Evolutionary conservation across 2,329 filamentous ascomycete genomes (phyloP), one percentile per base, ranked within the genome.

Genomic region (Macrophomina pseudophaseolina): DNA sequence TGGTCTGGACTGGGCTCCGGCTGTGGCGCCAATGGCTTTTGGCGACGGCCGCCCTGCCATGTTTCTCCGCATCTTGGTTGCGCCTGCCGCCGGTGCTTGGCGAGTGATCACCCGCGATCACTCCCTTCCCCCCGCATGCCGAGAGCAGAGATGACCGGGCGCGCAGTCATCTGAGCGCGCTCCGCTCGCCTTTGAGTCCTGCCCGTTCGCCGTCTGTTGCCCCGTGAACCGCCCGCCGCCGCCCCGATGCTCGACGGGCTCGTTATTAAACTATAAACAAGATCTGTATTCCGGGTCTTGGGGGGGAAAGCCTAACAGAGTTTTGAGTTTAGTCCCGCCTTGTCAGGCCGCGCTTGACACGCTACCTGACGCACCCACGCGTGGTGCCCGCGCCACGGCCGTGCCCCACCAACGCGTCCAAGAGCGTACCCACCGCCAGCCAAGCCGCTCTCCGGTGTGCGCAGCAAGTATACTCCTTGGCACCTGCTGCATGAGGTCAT

Each of bases 401-500:
- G 28, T 23, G 40, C 40, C 35, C 16, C 40, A 6, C 40, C 28
- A 33, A 5, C 56, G 35, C 38, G 18, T 59, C 56, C 44, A 49
- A 62, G 58, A 49, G n/a, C 32, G n/a, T 44, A n/a, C 18, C 52
- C 16, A 23, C 33, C 18, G 16, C 33, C 18, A 33, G 42, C 42
- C 58, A 49, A 62, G 58, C 42, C 32, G 32, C 56, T 48, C 30
- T 30, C 9, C 51, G n/a, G 11, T 16, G 51, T 32, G 51, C 52
- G 58, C 58, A 49, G 58, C 4, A 49, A 28, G 58, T 12, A 4
- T 28, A 1, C 30, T 30, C n/a, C 58, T 62, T 62, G 44, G 58
- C 58, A 49, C 58, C 58, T 62, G 44, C 58, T 44, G 12, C 42
- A 62, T 62, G 58, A 62, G 18, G 58, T 49, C 58, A 49, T 49